Evolutionary conservation across 176 grass and related monocot genomes (phyloP).

Genomic region (Areca catechu): DNA sequence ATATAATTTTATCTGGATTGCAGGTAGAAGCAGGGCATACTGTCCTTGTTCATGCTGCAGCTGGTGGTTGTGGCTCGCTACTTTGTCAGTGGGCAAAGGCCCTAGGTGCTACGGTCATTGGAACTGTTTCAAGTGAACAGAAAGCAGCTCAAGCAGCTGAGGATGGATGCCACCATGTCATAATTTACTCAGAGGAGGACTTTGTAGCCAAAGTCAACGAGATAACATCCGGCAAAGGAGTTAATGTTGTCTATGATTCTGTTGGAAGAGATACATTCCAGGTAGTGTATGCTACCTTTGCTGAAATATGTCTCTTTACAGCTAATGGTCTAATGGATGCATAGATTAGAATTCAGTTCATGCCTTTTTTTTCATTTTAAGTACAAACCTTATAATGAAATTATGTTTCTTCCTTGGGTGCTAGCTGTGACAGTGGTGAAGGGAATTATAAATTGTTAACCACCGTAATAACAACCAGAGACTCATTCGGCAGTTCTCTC

Average conservation of each 20-base stretch:
- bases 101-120: conserved; percentile 80
- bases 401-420: too few relatives aligned
- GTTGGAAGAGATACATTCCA: conserved; percentile 85
- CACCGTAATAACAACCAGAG: too few relatives aligned
- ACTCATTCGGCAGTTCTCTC: not conserved
- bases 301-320: too few relatives aligned
- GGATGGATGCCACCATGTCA: conserved; percentile 75
- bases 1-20: not conserved
- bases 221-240: conserved; percentile 70
- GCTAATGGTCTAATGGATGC: too few relatives aligned
- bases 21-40: conserved; percentile 67
- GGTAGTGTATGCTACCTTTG: conserved; percentile 20
- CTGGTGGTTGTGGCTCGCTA: conserved; percentile 77
- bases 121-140: conserved; percentile 83
- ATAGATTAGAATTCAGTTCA: too few relatives aligned
- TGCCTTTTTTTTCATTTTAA: too few relatives aligned
- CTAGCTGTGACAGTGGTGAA: too few relatives aligned
- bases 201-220: conserved; percentile 65
- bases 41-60: conserved; percentile 73
- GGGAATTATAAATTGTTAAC: too few relatives aligned
- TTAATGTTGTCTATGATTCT: conserved; percentile 85
- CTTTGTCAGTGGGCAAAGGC: conserved; percentile 89
- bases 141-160: conserved; percentile 67
- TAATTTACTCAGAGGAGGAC: conserved; percentile 71
- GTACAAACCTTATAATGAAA: too few relatives aligned